Percentiles rank a stretch among this genome's conserved stretches.
Evolutionary conservation across 371 early-diverging fungal species (phyloP).

Genomic region (Mortierella polycephala): DNA sequence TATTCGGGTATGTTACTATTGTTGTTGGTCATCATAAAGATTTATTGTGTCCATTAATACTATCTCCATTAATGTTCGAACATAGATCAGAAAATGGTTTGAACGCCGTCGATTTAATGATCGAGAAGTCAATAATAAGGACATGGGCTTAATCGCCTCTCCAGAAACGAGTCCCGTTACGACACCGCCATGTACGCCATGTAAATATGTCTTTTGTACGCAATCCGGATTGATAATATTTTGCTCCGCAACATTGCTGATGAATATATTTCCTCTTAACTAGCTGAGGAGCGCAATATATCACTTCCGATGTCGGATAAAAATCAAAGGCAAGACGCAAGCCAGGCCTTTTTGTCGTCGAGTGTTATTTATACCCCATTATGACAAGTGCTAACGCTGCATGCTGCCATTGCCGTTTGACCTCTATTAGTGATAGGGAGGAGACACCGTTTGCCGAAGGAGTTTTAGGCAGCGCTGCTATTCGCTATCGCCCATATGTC

Average conservation of each 20-base stretch:
- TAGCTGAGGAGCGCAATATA: not conserved
- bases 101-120: not conserved
- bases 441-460: constrained; percentile 24
- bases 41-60: no score
- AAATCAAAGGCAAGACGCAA: not conserved
- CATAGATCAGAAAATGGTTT: constrained; percentile 12
- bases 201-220: not conserved
- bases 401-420: not conserved
- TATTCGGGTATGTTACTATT: not conserved
- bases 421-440: constrained; percentile 6
- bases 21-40: no score
- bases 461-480: constrained; percentile 19
- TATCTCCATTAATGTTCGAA: no score
- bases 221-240: not conserved
- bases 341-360: not conserved
- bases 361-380: not conserved
- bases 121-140: not conserved
- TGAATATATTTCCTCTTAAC: not conserved
- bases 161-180: constrained; percentile 8
- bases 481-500: constrained; percentile 10
- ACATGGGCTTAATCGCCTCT: not conserved
- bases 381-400: not conserved
- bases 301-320: not conserved
- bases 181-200: constrained; percentile 3
- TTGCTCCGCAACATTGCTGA: constrained; percentile 6